Evolutionary conservation across 495 filamentous ascomycete genomes (phyloP).

Genomic region (Hyaloscypha hepaticicola): DNA sequence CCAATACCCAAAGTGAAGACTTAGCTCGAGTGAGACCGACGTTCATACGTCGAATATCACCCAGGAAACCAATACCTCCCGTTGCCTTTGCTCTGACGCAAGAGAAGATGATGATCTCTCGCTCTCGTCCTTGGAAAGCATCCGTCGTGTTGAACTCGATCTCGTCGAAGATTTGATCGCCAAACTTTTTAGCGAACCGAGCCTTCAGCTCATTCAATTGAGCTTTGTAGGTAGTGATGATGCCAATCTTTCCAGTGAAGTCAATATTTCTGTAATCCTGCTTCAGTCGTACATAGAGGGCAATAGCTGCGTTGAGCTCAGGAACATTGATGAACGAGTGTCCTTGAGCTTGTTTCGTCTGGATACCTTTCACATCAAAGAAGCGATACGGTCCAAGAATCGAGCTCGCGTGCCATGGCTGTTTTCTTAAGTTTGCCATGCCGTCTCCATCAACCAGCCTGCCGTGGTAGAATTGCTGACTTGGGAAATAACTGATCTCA

Average conservation of each 20-base stretch:
- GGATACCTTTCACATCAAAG: slow-evolving; percentile 90
- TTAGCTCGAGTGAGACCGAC: slow-evolving; percentile 96
- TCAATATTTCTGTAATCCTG: slow-evolving; percentile 67
- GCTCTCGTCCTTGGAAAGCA: slow-evolving; percentile 95
- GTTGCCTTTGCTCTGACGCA: slow-evolving; percentile 87
- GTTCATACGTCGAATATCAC: slow-evolving; percentile 98
- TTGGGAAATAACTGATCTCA: slow-evolving; percentile 87
- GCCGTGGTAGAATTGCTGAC: slow-evolving; percentile 86
- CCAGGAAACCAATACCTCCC: slow-evolving; percentile 95
- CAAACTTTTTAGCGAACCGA: slow-evolving; percentile 68
- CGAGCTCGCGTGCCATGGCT: slow-evolving; percentile 80
- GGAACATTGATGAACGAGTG: slow-evolving; percentile 89
- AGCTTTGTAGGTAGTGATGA: slow-evolving; percentile 96
- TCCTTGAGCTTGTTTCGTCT: slow-evolving; percentile 70
- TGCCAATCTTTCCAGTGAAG: slow-evolving; percentile 81
- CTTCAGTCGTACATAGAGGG: slow-evolving; percentile 74
- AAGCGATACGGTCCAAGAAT: slow-evolving; percentile 93
- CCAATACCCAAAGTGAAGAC: slow-evolving; percentile 91
- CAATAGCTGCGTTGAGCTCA: slow-evolving; percentile 81
- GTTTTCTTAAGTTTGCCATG: slow-evolving; percentile 71
- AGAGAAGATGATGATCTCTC: slow-evolving; percentile 98
- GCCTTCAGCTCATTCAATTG: slow-evolving; percentile 79
- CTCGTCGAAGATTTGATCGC: slow-evolving; percentile 67
- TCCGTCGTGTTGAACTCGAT: slow-evolving; percentile 99
- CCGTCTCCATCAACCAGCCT: slow-evolving; percentile 77